phyloP scores from a whole-genome alignment of 106 monocot species.

The Posidonia australis region DNA sequence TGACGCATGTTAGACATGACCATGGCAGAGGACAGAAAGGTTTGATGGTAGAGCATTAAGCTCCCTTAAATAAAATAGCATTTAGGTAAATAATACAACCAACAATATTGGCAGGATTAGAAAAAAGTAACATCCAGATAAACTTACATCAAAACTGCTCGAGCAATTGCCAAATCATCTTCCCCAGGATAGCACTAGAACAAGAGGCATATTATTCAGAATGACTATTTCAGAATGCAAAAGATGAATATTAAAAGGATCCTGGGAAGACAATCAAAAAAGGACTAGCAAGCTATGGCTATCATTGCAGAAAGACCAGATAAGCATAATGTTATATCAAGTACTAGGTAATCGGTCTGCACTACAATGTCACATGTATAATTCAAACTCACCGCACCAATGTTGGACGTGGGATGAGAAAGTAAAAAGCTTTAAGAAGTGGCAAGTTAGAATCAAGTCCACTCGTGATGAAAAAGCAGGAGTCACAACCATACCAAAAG shows the following conservation, averaged over 20 bases:
- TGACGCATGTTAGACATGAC: neutral
- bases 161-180: slow-evolving; percentile 90
- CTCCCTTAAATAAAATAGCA: neutral
- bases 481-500: too few relatives aligned
- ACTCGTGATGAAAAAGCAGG: too few relatives aligned
- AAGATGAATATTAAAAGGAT: neutral
- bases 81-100: too few relatives aligned
- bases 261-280: neutral
- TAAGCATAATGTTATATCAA: neutral
- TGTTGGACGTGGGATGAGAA: too few relatives aligned
- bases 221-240: neutral
- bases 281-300: neutral
- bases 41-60: neutral
- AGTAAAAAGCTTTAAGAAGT: too few relatives aligned
- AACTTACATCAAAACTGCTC: slow-evolving; percentile 85
- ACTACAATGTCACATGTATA: neutral
- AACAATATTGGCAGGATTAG: neutral
- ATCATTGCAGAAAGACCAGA: neutral
- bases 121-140: neutral
- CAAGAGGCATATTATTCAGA: neutral
- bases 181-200: slow-evolving; percentile 91
- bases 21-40: too few relatives aligned
- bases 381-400: too few relatives aligned
- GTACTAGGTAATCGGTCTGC: neutral
- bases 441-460: too few relatives aligned